These are phyloP conservation scores for Cyberlindnera xylosilytica DNA, from an alignment of 805 yeast species.

Conservation along the genomic window DNA sequence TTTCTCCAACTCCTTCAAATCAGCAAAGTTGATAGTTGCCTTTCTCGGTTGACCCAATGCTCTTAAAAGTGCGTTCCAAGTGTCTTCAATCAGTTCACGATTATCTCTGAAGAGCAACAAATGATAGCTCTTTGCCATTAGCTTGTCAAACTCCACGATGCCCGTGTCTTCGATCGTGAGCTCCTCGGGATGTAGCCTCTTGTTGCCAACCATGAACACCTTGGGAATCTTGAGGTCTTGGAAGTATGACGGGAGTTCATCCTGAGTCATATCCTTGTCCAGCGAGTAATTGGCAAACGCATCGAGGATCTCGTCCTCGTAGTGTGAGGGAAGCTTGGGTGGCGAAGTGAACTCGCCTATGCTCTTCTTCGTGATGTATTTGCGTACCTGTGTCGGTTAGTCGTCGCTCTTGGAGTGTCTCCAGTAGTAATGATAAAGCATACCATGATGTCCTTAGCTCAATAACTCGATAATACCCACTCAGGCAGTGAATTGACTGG, in stretches of 20 bases:
- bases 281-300: conserved; percentile 39
- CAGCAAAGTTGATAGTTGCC: conserved; percentile 33
- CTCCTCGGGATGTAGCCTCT: conserved; percentile 22
- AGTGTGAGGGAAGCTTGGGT: conserved; percentile 36
- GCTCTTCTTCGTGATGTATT: conserved; percentile 21
- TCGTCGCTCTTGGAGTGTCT: not conserved
- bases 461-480: too few relatives aligned
- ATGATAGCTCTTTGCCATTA: conserved; percentile 38
- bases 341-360: conserved; percentile 30
- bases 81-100: conserved; percentile 31
- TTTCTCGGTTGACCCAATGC: conserved; percentile 17
- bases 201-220: conserved; percentile 29
- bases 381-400: conserved; percentile 12
- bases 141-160: conserved; percentile 46
- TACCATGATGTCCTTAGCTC: too few relatives aligned
- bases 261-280: conserved; percentile 37
- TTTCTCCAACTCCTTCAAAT: conserved; percentile 33
- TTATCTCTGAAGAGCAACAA: conserved; percentile 40
- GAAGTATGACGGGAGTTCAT: conserved; percentile 30
- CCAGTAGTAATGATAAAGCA: not conserved
- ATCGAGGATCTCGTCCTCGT: conserved; percentile 44
- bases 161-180: conserved; percentile 38
- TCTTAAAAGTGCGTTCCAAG: conserved; percentile 38
- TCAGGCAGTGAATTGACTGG: too few relatives aligned
- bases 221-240: conserved; percentile 31